Conservation (phyloP, 106 monocot genomes). For the Dendrobium catenatum region DNA sequence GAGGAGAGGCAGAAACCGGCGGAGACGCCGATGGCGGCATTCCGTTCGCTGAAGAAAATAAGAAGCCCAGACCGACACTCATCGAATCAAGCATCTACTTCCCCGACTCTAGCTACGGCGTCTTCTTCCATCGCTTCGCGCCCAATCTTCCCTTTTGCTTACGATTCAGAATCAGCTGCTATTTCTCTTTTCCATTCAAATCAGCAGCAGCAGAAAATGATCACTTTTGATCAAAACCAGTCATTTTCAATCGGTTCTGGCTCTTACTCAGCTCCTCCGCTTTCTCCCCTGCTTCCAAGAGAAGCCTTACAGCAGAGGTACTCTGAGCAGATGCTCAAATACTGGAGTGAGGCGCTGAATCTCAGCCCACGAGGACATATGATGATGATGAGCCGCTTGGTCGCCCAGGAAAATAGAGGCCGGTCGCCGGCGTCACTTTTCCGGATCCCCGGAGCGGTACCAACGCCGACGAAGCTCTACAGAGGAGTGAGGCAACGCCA, state of each 20-base stretch:
- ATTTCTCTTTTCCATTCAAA: background rate
- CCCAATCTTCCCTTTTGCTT: slow-evolving; percentile 5
- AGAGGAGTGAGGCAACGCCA: slow-evolving; percentile 63
- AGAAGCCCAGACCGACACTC: background rate
- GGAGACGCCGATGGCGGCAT: background rate
- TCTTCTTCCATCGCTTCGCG: background rate
- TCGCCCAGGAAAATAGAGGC: background rate
- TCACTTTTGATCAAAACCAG: slow-evolving; percentile 5
- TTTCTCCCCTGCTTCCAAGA: background rate
- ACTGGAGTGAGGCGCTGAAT: slow-evolving; percentile 37
- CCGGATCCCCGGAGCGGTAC: background rate
- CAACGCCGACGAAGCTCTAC: slow-evolving; percentile 42
- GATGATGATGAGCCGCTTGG: slow-evolving; percentile 24
- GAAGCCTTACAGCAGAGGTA: slow-evolving; percentile 5
- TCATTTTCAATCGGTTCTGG: background rate
- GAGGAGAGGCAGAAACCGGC: background rate
- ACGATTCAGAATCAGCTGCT: background rate
- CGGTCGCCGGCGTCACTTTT: background rate
- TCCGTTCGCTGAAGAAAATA: background rate
- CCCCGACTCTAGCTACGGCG: background rate
- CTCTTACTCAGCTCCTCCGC: background rate
- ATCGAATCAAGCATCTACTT: background rate
- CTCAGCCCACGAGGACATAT: slow-evolving; percentile 41
- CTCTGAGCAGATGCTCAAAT: slow-evolving; percentile 19
- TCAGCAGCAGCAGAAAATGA: slow-evolving; percentile 5